Evolutionary conservation across 2,329 filamentous ascomycete species (phyloP).

Genomic region (Exserohilum rostratum): DNA sequence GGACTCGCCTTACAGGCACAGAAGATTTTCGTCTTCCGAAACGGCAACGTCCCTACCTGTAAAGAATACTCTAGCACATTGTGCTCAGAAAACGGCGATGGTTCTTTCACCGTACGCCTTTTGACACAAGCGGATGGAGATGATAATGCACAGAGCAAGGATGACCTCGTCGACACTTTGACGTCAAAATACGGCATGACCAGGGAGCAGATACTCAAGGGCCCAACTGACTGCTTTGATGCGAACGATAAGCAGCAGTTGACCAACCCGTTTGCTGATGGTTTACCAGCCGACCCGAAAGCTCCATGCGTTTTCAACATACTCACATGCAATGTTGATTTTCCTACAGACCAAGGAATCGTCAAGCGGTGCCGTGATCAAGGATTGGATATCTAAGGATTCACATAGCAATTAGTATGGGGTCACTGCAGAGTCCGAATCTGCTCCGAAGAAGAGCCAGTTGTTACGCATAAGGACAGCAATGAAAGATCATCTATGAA

Average conservation of each 20-base stretch:
- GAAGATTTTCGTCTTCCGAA: background rate
- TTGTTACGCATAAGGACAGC: background rate
- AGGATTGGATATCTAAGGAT: background rate
- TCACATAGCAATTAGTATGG: background rate
- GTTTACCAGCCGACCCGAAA: background rate
- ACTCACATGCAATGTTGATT: background rate
- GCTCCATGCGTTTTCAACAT: background rate
- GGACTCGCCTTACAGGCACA: background rate
- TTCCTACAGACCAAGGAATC: background rate
- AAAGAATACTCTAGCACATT: background rate
- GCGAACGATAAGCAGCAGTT: slow-evolving; percentile 7
- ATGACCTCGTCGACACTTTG: background rate
- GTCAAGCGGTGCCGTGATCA: background rate
- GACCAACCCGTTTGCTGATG: slow-evolving; percentile 6
- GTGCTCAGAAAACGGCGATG: background rate
- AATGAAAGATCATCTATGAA: background rate
- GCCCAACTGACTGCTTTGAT: slow-evolving; percentile 11
- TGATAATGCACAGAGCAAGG: background rate
- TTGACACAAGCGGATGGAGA: background rate
- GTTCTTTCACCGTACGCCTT: background rate
- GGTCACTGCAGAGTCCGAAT: background rate
- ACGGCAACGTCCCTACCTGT: background rate
- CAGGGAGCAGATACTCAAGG: slow-evolving; percentile 2
- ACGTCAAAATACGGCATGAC: slow-evolving; percentile 1
- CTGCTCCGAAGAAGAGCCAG: background rate